phyloP scores from a whole-genome alignment of 2,329 filamentous ascomycete species.

The Fusarium transvaalense region DNA sequence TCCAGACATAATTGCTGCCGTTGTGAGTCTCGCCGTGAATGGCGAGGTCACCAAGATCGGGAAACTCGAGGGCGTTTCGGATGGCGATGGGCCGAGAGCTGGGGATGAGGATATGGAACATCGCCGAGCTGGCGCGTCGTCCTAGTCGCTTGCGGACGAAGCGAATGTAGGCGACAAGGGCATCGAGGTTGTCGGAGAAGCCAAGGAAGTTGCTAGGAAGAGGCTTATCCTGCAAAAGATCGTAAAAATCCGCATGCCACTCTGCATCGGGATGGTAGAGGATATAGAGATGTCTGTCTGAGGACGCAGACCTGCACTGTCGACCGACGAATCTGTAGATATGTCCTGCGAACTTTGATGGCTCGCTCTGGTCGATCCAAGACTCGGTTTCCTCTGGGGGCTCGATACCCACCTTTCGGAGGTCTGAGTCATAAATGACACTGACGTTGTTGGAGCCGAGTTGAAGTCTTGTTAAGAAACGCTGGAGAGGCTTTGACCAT shows the following conservation, averaged over 20 bases:
- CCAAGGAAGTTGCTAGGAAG: constrained; percentile 33
- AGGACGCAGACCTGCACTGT: constrained; percentile 27
- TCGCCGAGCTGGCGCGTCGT: constrained; percentile 29
- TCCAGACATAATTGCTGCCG: constrained; percentile 33
- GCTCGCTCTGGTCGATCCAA: constrained; percentile 25
- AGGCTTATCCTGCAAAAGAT: constrained; percentile 31
- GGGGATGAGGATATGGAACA: constrained; percentile 36
- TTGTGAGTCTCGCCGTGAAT: constrained; percentile 37
- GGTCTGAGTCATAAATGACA: constrained; percentile 34
- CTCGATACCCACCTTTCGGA: constrained; percentile 30
- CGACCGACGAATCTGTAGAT: constrained; percentile 29
- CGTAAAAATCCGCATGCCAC: constrained; percentile 35
- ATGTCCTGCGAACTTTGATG: constrained; percentile 26
- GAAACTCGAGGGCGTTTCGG: constrained; percentile 29
- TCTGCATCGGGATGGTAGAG: constrained; percentile 35
- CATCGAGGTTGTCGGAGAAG: constrained; percentile 36
- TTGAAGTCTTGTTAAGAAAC: constrained; percentile 28
- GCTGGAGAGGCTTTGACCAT: constrained; percentile 34
- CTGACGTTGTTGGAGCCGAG: constrained; percentile 22
- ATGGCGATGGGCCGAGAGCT: constrained; percentile 36
- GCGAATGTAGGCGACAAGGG: constrained; percentile 28
- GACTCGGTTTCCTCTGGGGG: constrained; percentile 32
- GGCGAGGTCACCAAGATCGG: constrained; percentile 26
- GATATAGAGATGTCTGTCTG: constrained; percentile 32
- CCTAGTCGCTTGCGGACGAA: constrained; percentile 35